Conservation (phyloP, 2,329 filamentous ascomycete species). For the Fusarium stilboides region DNA sequence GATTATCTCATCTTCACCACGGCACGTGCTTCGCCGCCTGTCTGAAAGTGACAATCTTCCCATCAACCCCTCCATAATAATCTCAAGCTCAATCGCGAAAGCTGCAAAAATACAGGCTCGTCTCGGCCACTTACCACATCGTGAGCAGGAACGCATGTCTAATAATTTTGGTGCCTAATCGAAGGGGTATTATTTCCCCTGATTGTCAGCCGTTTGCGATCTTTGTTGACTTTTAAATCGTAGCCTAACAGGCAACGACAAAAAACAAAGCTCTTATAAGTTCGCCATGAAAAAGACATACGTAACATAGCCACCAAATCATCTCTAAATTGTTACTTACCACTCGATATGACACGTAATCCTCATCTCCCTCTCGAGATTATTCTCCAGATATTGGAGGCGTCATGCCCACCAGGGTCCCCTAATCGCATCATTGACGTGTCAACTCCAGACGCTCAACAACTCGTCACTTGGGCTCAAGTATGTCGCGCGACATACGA, state of each 20-base stretch:
- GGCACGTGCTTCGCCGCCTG: too few species aligned
- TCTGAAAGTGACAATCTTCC: too few species aligned
- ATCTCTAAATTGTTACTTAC: too few species aligned
- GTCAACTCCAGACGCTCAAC: conserved; percentile 18
- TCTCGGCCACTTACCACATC: not conserved
- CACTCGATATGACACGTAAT: not conserved
- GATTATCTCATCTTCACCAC: too few species aligned
- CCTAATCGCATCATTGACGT: conserved; percentile 25
- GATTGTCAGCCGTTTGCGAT: not conserved
- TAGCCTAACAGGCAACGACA: conserved; percentile 26
- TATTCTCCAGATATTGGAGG: conserved; percentile 30
- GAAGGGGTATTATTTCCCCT: not conserved
- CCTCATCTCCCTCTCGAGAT: conserved; percentile 34
- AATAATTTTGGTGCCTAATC: conserved; percentile 20
- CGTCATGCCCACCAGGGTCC: conserved; percentile 8
- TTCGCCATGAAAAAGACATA: not conserved
- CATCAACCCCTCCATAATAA: too few species aligned
- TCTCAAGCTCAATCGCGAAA: too few species aligned
- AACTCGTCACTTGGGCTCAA: conserved; percentile 27
- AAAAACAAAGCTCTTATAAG: not conserved
- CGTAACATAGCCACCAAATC: conserved; percentile 1
- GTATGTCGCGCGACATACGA: conserved; percentile 36
- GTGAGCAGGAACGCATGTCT: not conserved
- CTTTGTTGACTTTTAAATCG: conserved; percentile 1
- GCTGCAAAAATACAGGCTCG: not conserved